Percentiles rank a stretch among this genome's conserved stretches.
phyloP scores from a whole-genome alignment of 2,329 filamentous ascomycete species.

The Paecilomyces fulvus region DNA sequence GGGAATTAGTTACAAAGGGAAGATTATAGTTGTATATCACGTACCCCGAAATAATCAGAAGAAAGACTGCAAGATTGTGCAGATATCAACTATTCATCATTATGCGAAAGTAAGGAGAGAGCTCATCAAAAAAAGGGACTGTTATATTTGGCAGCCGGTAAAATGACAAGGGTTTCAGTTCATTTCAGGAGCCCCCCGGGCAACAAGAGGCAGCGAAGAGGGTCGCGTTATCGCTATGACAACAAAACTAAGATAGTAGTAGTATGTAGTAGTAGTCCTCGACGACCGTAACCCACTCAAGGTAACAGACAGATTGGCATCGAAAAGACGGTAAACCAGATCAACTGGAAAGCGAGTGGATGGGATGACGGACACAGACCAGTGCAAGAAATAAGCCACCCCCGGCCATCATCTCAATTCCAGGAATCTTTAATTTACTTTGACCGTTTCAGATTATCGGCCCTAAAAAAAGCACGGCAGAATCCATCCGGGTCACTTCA shows the following conservation, averaged over 20 bases:
- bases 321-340: background rate
- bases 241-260: background rate
- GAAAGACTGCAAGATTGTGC: background rate
- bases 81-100: background rate
- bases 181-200: background rate
- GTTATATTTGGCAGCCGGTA: background rate
- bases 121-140: background rate
- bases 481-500: background rate
- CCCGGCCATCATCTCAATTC: too few relatives aligned
- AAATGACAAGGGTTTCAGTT: background rate
- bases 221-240: background rate
- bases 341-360: background rate
- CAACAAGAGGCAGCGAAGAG: background rate
- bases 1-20: background rate
- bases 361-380: background rate
- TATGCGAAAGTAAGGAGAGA: background rate
- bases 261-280: background rate
- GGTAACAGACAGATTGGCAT: background rate
- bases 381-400: background rate
- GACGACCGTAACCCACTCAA: background rate
- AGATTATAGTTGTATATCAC: background rate
- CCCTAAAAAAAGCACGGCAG: background rate
- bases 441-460: slow-evolving; percentile 4
- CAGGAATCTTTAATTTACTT: background rate
- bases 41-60: background rate